These are phyloP conservation scores for Akanthomyces lecanii DNA, from an alignment of 2,329 filamentous ascomycete genomes.

Conservation along the genomic window DNA sequence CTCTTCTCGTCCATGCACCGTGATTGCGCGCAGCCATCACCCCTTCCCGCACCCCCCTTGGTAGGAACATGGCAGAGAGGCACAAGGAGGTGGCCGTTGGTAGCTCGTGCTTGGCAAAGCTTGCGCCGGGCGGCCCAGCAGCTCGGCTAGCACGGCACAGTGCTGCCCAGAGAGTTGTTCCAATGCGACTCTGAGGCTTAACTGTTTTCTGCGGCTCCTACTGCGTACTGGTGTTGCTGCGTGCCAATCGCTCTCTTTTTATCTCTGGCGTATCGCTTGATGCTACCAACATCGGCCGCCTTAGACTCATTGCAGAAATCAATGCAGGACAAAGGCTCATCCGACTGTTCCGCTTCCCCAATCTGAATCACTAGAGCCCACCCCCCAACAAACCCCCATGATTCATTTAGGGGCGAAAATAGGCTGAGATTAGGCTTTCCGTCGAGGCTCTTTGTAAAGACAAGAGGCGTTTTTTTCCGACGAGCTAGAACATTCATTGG, in stretches of 20 bases:
- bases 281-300: too few species aligned
- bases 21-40: neutral
- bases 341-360: neutral
- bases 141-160: conserved; percentile 2
- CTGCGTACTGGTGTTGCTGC: neutral
- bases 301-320: too few species aligned
- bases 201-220: neutral
- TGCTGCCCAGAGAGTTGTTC: neutral
- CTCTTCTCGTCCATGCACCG: neutral
- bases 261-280: too few species aligned
- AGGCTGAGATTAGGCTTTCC: too few species aligned
- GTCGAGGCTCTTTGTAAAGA: too few species aligned
- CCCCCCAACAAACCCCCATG: too few species aligned
- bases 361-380: too few species aligned
- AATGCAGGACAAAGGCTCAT: neutral
- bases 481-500: too few species aligned
- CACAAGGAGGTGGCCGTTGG: neutral
- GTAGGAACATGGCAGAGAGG: too few species aligned
- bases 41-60: neutral
- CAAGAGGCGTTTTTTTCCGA: too few species aligned
- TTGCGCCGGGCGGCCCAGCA: neutral
- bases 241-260: too few species aligned
- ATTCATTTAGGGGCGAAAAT: too few species aligned
- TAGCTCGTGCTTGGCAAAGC: neutral
- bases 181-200: neutral